Percentiles rank a stretch among this genome's conserved stretches.
Conservation (phyloP, 176 grass and related monocot species). For the Neostapfia colusana region DNA sequence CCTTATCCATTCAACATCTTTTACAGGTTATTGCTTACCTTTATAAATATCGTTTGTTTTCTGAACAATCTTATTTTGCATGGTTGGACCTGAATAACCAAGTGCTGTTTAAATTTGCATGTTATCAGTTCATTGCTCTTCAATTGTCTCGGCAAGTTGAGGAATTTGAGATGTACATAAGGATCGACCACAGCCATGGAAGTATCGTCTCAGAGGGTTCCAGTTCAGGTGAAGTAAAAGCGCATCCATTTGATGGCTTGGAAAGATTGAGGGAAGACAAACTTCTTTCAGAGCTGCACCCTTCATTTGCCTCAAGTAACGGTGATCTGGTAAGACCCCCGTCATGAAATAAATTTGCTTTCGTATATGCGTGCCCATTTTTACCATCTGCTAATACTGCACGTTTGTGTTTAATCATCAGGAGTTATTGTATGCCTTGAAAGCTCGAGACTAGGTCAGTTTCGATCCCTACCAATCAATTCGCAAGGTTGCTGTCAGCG, state of each 20-base stretch:
- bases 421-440: constrained; percentile 56
- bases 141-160: constrained; percentile 51
- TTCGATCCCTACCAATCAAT: not conserved
- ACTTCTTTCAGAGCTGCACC: constrained; percentile 53
- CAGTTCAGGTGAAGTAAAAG: constrained; percentile 2
- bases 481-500: not conserved
- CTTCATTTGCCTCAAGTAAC: constrained; percentile 36
- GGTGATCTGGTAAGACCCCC: constrained; percentile 50
- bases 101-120: constrained; percentile 20
- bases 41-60: not conserved
- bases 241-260: constrained; percentile 37
- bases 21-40: constrained; percentile 52
- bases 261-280: constrained; percentile 46
- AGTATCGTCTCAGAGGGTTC: constrained; percentile 21
- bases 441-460: constrained; percentile 39
- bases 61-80: constrained; percentile 4
- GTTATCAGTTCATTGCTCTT: constrained; percentile 59
- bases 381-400: constrained; percentile 4
- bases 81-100: constrained; percentile 10
- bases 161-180: constrained; percentile 63
- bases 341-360: constrained; percentile 8
- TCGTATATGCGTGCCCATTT: constrained; percentile 11
- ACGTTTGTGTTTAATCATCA: constrained; percentile 1
- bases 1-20: constrained; percentile 55
- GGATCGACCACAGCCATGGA: constrained; percentile 24